Conservation (phyloP, 2,329 filamentous ascomycete genomes). For the Colletotrichum truncatum region DNA sequence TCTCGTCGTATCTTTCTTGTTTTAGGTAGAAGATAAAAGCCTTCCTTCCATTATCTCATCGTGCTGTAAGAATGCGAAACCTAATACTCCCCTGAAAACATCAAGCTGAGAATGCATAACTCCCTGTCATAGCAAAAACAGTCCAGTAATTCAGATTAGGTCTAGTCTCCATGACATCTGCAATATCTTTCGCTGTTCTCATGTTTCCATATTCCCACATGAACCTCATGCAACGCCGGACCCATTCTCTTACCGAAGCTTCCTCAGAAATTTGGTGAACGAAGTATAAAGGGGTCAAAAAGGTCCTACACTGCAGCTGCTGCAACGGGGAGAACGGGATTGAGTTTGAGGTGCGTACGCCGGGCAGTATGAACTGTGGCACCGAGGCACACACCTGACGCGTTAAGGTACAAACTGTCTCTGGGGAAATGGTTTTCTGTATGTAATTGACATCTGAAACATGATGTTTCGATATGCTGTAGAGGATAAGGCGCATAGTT, state of each 20-base stretch:
- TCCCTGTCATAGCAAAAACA: slow-evolving; percentile 36
- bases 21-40: too few species aligned
- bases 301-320: slow-evolving; percentile 31
- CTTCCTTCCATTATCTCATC: too few species aligned
- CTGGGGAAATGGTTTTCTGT: not conserved
- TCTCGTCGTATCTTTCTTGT: too few species aligned
- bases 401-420: not conserved
- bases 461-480: slow-evolving; percentile 12
- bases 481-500: slow-evolving; percentile 33
- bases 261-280: slow-evolving; percentile 28
- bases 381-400: slow-evolving; percentile 31
- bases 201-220: slow-evolving; percentile 33
- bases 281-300: slow-evolving; percentile 33
- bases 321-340: slow-evolving; percentile 32
- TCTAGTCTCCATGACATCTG: slow-evolving; percentile 10
- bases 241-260: slow-evolving; percentile 19
- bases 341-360: slow-evolving; percentile 1
- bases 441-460: not conserved
- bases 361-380: slow-evolving; percentile 31
- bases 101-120: slow-evolving; percentile 36
- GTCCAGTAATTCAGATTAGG: slow-evolving; percentile 32
- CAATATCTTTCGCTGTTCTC: slow-evolving; percentile 25
- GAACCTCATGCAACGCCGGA: slow-evolving; percentile 18
- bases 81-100: too few species aligned
- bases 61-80: too few species aligned